Percentiles rank a stretch among this genome's conserved stretches.
These are phyloP conservation scores for Oryza punctata DNA, from an alignment of 176 grass and related monocot species.

Conservation along the genomic window DNA sequence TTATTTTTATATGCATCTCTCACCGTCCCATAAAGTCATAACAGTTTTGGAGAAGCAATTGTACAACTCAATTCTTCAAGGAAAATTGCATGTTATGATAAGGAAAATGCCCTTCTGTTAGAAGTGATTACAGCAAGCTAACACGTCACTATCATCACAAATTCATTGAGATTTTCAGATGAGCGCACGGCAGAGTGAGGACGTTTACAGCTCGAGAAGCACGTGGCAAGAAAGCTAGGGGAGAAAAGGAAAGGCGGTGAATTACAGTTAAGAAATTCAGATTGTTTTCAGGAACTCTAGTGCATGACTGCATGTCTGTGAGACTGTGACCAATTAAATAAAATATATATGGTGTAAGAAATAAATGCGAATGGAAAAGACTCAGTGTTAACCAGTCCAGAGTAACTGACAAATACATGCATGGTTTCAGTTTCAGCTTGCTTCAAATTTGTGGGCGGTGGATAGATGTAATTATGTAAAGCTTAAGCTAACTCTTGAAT, in stretches of 20 bases:
- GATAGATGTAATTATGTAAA: not conserved
- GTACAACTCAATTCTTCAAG: not conserved
- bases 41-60: not conserved
- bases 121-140: not conserved
- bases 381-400: not conserved
- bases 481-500: not conserved
- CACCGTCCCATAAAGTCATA: not conserved
- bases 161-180: constrained; percentile 18
- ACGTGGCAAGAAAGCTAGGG: not conserved
- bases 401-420: not conserved
- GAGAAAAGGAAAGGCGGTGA: not conserved
- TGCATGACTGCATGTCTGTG: not conserved
- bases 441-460: not conserved
- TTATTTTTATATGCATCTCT: not conserved
- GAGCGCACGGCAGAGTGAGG: not conserved
- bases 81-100: not conserved
- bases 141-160: not conserved
- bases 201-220: constrained; percentile 7
- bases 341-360: not conserved
- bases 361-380: not conserved
- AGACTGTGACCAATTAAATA: not conserved
- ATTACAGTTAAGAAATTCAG: not conserved
- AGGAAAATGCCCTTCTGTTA: not conserved
- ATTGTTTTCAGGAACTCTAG: not conserved
- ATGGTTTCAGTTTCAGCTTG: constrained; percentile 14